Conservation (phyloP, 2,329 filamentous ascomycete species). For the Pseudocercospora pini-densiflorae region DNA sequence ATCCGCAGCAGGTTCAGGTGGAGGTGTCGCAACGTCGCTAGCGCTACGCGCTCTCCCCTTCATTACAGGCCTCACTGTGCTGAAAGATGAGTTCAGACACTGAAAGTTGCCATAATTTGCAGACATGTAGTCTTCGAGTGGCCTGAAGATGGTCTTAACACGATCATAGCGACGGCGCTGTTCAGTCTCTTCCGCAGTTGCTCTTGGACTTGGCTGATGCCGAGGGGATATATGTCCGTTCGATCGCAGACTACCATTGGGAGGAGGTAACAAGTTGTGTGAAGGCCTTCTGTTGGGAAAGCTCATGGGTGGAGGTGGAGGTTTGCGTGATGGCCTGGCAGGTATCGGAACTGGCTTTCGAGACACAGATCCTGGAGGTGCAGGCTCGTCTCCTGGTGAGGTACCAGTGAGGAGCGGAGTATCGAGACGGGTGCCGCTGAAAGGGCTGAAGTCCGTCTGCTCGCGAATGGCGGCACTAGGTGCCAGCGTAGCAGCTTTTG, state of each 20-base stretch:
- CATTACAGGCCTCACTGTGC: conserved; percentile 52
- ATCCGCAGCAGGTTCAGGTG: conserved; percentile 37
- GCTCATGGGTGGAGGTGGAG: conserved; percentile 39
- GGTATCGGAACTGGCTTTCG: conserved; percentile 34
- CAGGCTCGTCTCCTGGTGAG: conserved; percentile 11
- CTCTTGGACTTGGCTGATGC: conserved; percentile 32
- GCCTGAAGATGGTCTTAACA: conserved; percentile 69
- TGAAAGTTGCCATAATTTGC: conserved; percentile 70
- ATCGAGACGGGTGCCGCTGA: conserved; percentile 29
- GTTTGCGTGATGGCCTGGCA: conserved; percentile 36
- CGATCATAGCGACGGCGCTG: conserved; percentile 39
- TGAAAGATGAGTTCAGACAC: conserved; percentile 78
- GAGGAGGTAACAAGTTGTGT: conserved; percentile 26
- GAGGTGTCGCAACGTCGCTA: conserved; percentile 44
- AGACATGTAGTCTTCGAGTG: conserved; percentile 77
- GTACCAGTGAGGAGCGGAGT: conserved; percentile 25
- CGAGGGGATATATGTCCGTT: conserved; percentile 32
- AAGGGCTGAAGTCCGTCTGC: conserved; percentile 33
- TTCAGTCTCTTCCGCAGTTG: conserved; percentile 34
- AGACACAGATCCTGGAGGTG: conserved; percentile 18
- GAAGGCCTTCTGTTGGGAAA: conserved; percentile 29
- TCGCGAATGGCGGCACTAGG: conserved; percentile 33
- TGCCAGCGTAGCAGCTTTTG: conserved; percentile 5
- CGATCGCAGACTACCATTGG: conserved; percentile 19
- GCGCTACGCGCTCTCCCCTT: conserved; percentile 50